Evolutionary conservation across 768 basidiomycete species (phyloP).

Genomic region (Phylloporus sp.): DNA sequence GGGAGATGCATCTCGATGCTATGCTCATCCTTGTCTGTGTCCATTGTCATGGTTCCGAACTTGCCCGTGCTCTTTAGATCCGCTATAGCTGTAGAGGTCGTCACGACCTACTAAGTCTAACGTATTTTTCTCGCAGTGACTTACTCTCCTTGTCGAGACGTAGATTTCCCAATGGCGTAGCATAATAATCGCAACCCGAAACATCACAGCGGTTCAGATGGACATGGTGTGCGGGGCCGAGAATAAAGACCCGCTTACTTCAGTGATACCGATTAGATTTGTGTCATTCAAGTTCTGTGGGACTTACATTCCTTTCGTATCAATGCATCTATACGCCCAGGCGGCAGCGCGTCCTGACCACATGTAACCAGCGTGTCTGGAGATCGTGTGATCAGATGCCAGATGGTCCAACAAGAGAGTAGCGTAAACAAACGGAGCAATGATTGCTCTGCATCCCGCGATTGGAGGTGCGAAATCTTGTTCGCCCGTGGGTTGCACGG

Average conservation of each 20-base stretch:
- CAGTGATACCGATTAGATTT: slow-evolving; percentile 6
- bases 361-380: slow-evolving; percentile 91
- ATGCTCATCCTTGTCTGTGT: slow-evolving; percentile 89
- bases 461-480: slow-evolving; percentile 62
- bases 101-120: slow-evolving; percentile 6
- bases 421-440: slow-evolving; percentile 73
- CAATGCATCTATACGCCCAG: slow-evolving; percentile 92
- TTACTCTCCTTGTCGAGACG: slow-evolving; percentile 75
- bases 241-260: slow-evolving; percentile 89
- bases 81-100: slow-evolving; percentile 10
- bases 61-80: slow-evolving; percentile 24
- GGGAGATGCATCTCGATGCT: slow-evolving; percentile 98
- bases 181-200: slow-evolving; percentile 69
- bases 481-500: slow-evolving; percentile 44
- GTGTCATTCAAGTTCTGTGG: background rate
- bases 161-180: slow-evolving; percentile 80
- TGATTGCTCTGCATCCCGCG: slow-evolving; percentile 74
- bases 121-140: slow-evolving; percentile 22
- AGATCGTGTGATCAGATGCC: slow-evolving; percentile 7
- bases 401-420: background rate
- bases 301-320: slow-evolving; percentile 73
- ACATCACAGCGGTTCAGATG: slow-evolving; percentile 86
- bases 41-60: slow-evolving; percentile 62
- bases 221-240: slow-evolving; percentile 94
- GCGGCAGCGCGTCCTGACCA: slow-evolving; percentile 94